These are phyloP conservation scores for Talaromyces sp. DNA, from an alignment of 2,329 filamentous ascomycete species.

Conservation along the genomic window DNA sequence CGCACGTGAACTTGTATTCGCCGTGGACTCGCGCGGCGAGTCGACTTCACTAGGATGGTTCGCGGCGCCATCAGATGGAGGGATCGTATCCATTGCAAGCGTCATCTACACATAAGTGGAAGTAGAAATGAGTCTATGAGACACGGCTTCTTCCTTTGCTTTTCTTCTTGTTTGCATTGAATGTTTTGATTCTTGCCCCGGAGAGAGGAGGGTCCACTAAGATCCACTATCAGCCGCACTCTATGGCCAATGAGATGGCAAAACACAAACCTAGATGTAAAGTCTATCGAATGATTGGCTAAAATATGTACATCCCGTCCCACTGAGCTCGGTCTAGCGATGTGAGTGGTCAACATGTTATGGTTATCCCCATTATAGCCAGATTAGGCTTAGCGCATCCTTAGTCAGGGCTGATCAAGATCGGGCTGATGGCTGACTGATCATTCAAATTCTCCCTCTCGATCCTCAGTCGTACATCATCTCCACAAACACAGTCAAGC, in stretches of 20 bases:
- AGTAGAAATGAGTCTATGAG: background rate
- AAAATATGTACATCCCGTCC: too few species aligned
- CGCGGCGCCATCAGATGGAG: background rate
- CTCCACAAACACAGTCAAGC: background rate
- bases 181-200: background rate
- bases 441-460: too few species aligned
- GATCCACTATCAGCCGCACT: background rate
- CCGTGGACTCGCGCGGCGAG: background rate
- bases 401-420: background rate
- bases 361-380: background rate
- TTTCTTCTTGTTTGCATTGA: background rate
- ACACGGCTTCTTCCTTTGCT: background rate
- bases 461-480: too few species aligned
- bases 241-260: background rate
- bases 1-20: background rate
- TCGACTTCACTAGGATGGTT: background rate
- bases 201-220: background rate
- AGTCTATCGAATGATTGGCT: background rate
- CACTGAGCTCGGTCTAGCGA: background rate
- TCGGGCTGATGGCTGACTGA: too few species aligned
- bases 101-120: background rate
- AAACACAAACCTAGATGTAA: background rate
- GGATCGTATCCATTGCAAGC: background rate
- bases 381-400: background rate
- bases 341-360: background rate